These are phyloP conservation scores for Omphalea diandra DNA, from an alignment of 441 rosid species.

Conservation along the genomic window DNA sequence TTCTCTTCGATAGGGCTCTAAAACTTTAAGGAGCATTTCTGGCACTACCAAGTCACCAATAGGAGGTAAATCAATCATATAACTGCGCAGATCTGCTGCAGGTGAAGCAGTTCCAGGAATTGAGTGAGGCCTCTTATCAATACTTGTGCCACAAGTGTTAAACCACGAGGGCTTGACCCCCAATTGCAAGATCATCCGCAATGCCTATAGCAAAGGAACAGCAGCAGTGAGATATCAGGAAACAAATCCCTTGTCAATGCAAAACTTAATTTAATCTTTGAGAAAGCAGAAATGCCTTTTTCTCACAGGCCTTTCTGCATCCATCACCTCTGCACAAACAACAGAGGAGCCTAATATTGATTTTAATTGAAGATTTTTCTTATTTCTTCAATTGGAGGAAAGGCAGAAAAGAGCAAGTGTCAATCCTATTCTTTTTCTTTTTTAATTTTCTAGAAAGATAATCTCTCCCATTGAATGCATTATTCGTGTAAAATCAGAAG, in stretches of 20 bases:
- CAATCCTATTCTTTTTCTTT: neutral
- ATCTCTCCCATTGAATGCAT: neutral
- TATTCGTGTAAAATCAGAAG: neutral
- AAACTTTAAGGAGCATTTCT: slow-evolving; percentile 93
- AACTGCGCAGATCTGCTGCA: slow-evolving; percentile 76
- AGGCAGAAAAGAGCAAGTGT: neutral
- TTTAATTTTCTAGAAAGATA: neutral
- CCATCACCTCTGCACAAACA: slow-evolving; percentile 1
- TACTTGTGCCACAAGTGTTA: slow-evolving; percentile 72
- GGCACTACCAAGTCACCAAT: slow-evolving; percentile 92
- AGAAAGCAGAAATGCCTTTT: slow-evolving; percentile 5
- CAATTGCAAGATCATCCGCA: slow-evolving; percentile 93
- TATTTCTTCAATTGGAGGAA: neutral
- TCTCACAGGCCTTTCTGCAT: neutral
- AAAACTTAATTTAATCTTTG: neutral
- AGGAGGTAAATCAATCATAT: slow-evolving; percentile 80
- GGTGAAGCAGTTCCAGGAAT: slow-evolving; percentile 75
- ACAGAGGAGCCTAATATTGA: neutral
- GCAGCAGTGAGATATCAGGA: neutral
- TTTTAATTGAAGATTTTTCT: neutral
- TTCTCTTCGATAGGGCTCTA: slow-evolving; percentile 87
- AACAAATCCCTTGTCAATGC: neutral
- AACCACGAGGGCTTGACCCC: slow-evolving; percentile 98
- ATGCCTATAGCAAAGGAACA: slow-evolving; percentile 56
- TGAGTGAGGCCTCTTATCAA: slow-evolving; percentile 75